Evolutionary conservation across 129 eudicot genomes (phyloP).

Genomic region (Chrysanthemum makinoi): DNA sequence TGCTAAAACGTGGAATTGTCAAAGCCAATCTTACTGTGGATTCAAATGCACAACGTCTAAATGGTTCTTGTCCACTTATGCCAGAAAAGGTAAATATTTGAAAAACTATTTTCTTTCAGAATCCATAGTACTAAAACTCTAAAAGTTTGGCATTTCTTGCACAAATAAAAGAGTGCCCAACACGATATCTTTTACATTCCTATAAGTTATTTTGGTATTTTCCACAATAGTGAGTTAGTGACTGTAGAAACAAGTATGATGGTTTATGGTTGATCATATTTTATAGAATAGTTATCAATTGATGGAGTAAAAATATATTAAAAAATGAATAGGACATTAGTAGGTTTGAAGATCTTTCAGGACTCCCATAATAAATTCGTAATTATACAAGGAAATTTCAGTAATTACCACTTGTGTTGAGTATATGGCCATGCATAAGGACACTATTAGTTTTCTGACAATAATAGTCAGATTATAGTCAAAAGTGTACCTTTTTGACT

Average conservation of each 20-base stretch:
- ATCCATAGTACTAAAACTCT: not conserved
- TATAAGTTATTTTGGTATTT: not conserved
- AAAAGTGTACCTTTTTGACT: not conserved
- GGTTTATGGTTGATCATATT: not conserved
- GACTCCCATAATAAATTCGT: not conserved
- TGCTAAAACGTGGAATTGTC: conserved; percentile 94
- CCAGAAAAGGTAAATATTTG: conserved; percentile 79
- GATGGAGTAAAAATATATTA: not conserved
- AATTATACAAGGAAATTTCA: not conserved
- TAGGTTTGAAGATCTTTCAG: not conserved
- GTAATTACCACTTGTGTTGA: not conserved
- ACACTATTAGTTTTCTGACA: not conserved
- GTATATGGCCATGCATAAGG: not conserved
- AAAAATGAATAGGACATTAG: not conserved
- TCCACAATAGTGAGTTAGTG: not conserved
- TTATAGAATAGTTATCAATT: not conserved
- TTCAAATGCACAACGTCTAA: conserved; percentile 75
- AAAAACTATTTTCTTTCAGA: not conserved
- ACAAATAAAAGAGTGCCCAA: not conserved
- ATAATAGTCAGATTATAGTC: not conserved
- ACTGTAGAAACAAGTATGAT: not conserved
- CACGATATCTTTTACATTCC: not conserved
- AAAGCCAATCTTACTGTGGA: conserved; percentile 80
- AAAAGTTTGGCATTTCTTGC: not conserved
- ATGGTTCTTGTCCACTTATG: conserved; percentile 96